A percentile compares a stretch with the other conserved stretches of the same genome.
Evolutionary conservation across 257 asterid species (phyloP).

Genomic region (Lavandula angustifolia): DNA sequence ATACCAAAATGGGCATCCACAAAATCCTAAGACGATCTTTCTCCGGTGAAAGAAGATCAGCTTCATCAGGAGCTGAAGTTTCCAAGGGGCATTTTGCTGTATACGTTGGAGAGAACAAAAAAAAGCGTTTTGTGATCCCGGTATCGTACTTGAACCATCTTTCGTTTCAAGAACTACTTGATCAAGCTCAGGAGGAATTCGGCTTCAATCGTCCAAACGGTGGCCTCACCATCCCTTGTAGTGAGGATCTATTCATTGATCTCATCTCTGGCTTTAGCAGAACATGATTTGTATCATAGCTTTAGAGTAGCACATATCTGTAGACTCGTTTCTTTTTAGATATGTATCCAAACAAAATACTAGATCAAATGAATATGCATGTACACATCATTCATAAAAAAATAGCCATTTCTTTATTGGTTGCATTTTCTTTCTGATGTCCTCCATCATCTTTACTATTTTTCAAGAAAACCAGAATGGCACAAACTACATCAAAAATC

Average conservation of each 20-base stretch:
- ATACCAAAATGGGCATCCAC: slow-evolving; percentile 9
- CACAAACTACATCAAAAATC: not conserved
- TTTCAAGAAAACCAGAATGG: too few relatives aligned
- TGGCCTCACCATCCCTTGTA: slow-evolving; percentile 43
- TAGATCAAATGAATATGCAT: not conserved
- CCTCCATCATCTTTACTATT: too few relatives aligned
- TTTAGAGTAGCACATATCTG: slow-evolving; percentile 9
- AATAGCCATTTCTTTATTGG: not conserved
- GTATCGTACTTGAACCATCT: slow-evolving; percentile 27
- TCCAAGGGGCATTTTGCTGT: slow-evolving; percentile 18
- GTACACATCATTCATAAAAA: not conserved
- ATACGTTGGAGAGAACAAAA: slow-evolving; percentile 13
- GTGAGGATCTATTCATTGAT: slow-evolving; percentile 32
- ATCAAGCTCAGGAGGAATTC: slow-evolving; percentile 37
- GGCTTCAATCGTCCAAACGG: slow-evolving; percentile 44
- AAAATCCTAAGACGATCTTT: slow-evolving; percentile 10
- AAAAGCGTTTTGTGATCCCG: slow-evolving; percentile 2
- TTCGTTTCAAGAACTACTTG: slow-evolving; percentile 31
- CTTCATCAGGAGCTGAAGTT: slow-evolving; percentile 9
- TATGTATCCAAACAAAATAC: not conserved
- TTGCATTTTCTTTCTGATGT: too few relatives aligned
- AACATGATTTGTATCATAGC: slow-evolving; percentile 16
- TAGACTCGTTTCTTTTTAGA: not conserved
- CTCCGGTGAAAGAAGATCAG: not conserved
- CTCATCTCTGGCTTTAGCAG: slow-evolving; percentile 20